Base-by-base conservation (phyloP, 495 filamentous ascomycete species). In the Aspergillus homomorphus region DNA sequence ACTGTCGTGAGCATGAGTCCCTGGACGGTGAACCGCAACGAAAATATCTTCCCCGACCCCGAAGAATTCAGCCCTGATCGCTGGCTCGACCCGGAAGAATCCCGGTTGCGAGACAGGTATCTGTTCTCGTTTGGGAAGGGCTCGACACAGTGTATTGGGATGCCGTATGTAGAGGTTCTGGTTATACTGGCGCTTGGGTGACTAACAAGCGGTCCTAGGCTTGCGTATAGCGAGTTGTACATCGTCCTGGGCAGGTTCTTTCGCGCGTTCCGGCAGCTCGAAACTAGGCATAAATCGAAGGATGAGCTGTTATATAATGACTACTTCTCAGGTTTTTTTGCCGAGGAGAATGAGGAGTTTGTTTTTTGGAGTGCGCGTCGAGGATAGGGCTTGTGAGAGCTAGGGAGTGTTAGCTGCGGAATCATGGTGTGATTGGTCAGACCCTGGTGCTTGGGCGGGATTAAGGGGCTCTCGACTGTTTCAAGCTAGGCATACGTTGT, bases 71-170 rank as follows among this genome's bases (percentile, higher is more conserved):
- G 65, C 50, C 61, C 71, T 19, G 48, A 44, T 24, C 61, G 62
- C 41, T 70, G 65, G 66, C 21, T 49, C 16, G 45, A 66, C 61
- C 53, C 60, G 14, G 41, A 14, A 15, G 16, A 44, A 24, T 45
- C 28, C 16, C 62, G 46, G 51, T 43, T 51, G 16, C 48, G 72
- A 21, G 67, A 75, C 15, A 62, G 56, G 18, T 66, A 63, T 24
- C 62, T 74, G 24, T 68, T 75, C 21, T 65, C 72, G 2, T 77
- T 77, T 57, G 66, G 70, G 19, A 71, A 69, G 51, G 73, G 69
- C 0, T 65, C 67, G n/a, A 63, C 72, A 45, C 62, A 66, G 38
- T 77, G 75, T 58, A 54, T 73, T 48, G 75, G 75, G 5, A 74
- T 76, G 66, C 62, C 54, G 68, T 70, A 68, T 30, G 68, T 68